A percentile compares a stretch with the other conserved stretches of the same genome.
Conservation (phyloP, 1,139 yeast genomes). For the Sugiyamaella castrensis region DNA sequence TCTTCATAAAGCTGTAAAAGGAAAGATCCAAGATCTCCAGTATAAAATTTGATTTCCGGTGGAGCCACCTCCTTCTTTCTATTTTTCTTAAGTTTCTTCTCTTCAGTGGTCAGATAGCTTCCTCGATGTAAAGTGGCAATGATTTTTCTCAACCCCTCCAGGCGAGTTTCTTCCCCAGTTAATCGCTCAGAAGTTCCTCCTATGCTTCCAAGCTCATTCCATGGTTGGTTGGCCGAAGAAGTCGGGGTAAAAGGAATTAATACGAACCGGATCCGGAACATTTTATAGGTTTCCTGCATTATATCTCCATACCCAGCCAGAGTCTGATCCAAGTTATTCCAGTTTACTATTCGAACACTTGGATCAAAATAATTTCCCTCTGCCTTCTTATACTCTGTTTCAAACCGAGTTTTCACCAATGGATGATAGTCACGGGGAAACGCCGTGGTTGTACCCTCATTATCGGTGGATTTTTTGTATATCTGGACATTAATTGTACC, state of each 20-base stretch:
- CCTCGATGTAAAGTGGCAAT: slow-evolving; percentile 66
- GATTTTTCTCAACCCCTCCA: slow-evolving; percentile 79
- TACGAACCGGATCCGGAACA: slow-evolving; percentile 76
- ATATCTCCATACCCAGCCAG: slow-evolving; percentile 87
- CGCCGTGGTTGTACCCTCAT: slow-evolving; percentile 13
- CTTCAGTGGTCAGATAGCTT: slow-evolving; percentile 47
- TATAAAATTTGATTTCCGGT: slow-evolving; percentile 82
- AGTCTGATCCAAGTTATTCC: slow-evolving; percentile 90
- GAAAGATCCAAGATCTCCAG: slow-evolving; percentile 76
- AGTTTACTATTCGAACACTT: slow-evolving; percentile 59
- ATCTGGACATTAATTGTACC: slow-evolving; percentile 76
- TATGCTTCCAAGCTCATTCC: slow-evolving; percentile 15
- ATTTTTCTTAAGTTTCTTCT: slow-evolving; percentile 35
- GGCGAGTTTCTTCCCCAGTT: slow-evolving; percentile 75
- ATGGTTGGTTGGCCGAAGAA: slow-evolving; percentile 29
- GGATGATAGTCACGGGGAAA: slow-evolving; percentile 43
- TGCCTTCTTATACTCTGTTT: slow-evolving; percentile 60
- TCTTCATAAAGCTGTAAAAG: slow-evolving; percentile 47
- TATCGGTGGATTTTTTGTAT: slow-evolving; percentile 40
- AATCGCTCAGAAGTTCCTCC: slow-evolving; percentile 56
- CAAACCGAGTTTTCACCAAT: slow-evolving; percentile 74
- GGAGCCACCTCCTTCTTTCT: slow-evolving; percentile 50
- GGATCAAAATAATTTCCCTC: slow-evolving; percentile 55
- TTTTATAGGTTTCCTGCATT: slow-evolving; percentile 49
- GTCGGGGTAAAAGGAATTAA: slow-evolving; percentile 70